Evolutionary conservation across 2,329 filamentous ascomycete genomes (phyloP).

Genomic region (Xylaria hypoxylon): DNA sequence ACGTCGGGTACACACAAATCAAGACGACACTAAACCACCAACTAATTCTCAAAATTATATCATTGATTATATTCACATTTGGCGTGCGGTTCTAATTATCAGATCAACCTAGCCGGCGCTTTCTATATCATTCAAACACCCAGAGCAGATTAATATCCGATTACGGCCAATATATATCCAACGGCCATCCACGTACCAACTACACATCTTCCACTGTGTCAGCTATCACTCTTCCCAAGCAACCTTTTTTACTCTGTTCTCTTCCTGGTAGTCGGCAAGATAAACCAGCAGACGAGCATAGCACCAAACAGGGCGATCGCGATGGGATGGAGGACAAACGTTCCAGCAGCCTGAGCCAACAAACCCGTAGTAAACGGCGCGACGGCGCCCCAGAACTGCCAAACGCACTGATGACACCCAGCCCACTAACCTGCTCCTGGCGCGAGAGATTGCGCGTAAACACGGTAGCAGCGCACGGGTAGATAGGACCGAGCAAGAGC

Average conservation of each 20-base stretch:
- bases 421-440: conserved; percentile 69
- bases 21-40: neutral
- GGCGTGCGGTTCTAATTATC: neutral
- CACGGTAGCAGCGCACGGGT: conserved; percentile 76
- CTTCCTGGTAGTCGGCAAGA: conserved; percentile 68
- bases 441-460: conserved; percentile 71
- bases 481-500: conserved; percentile 80
- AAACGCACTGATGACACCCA: conserved; percentile 76
- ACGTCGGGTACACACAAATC: neutral
- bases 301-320: conserved; percentile 72
- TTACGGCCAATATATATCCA: neutral
- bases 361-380: conserved; percentile 75
- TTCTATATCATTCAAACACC: conserved; percentile 5
- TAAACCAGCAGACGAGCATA: conserved; percentile 75
- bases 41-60: neutral
- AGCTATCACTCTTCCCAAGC: neutral
- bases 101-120: neutral
- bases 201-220: neutral
- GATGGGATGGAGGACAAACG: conserved; percentile 75
- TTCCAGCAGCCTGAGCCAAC: conserved; percentile 70
- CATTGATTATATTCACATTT: neutral
- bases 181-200: neutral
- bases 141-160: neutral
- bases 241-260: conserved; percentile 63
- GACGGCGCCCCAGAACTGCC: conserved; percentile 76